phyloP scores from a whole-genome alignment of 2,329 filamentous ascomycete genomes.

The Penicillium hordei region DNA sequence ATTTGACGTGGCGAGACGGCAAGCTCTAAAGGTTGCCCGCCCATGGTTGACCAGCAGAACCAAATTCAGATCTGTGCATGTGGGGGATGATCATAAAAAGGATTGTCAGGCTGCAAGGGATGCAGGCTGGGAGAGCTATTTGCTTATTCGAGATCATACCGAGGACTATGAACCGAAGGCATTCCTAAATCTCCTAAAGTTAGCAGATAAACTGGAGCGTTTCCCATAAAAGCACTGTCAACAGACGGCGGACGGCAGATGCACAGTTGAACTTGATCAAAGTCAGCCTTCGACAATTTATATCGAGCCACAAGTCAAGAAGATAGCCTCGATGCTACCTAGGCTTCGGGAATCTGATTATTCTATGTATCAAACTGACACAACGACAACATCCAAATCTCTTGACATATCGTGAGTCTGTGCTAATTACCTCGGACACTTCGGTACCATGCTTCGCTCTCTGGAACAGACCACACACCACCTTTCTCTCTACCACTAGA shows the following conservation, averaged over 20 bases:
- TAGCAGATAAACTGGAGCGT: not conserved
- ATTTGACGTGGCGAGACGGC: slow-evolving; percentile 40
- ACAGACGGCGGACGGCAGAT: not conserved
- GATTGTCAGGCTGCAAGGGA: slow-evolving; percentile 41
- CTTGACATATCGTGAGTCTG: not conserved
- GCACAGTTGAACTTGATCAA: not conserved
- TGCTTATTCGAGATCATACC: slow-evolving; percentile 26
- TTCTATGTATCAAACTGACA: not conserved
- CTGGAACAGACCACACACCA: not conserved
- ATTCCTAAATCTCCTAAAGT: not conserved
- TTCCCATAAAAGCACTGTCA: not conserved
- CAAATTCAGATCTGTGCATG: slow-evolving; percentile 39
- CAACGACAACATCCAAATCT: not conserved
- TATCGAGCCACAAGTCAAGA: not conserved
- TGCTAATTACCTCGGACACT: not conserved
- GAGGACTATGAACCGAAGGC: not conserved
- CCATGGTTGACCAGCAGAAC: slow-evolving; percentile 8
- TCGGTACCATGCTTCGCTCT: not conserved
- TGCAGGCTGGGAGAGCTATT: slow-evolving; percentile 42
- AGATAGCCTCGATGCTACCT: not conserved
- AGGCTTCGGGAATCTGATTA: not conserved
- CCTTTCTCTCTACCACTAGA: not conserved
- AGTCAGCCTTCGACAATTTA: not conserved
- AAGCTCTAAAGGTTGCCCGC: slow-evolving; percentile 25
- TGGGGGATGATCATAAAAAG: slow-evolving; percentile 47